Evolutionary conservation across 2,329 filamentous ascomycete species (phyloP), one percentile per base, ranked within the genome.

Genomic region (Penicillium sp.): DNA sequence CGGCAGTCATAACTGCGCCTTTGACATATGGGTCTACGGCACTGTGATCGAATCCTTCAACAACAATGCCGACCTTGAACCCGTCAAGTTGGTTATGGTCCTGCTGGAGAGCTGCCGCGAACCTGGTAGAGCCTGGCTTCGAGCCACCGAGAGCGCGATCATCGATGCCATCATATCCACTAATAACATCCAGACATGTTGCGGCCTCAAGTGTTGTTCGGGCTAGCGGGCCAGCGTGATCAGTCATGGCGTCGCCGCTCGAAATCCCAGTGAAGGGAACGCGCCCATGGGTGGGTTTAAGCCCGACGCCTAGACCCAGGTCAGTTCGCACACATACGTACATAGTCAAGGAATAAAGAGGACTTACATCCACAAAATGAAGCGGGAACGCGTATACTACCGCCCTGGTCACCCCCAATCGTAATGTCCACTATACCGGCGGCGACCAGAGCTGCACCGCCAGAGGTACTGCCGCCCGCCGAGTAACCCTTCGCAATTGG

Each of bases 271-370:
- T 83, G 50, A 76, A 83, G 0, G 81, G 81, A 0, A 84, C 73
- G 0, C 82, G 68, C 0, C 79, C 77, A 52, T 79, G 75, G 0
- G 80, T 83, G 0, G 81, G 80, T 58, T 83, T 83, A 25, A 82
- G 66, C 0, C 79, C 79, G 4, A 77, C 74, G 38, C 65, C 65
- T 68, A 16, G 8, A 27, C 3, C 0, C 3, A 27, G 16, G 46
- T 52, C 45, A 51, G 21, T 5, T 6, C 16, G 10, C 0, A 21
- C 5, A 25, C 8, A 6, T 4, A 15, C n/a, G 5, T 23, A 29
- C 25, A 32, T 18, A 6, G 15, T 16, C 1, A 31, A 10, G 3
- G 10, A 1, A 41, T 37, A 29, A 34, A 18, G 31, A 7, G 10
- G 32, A 31, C 60, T 55, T 58, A 68, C 64, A 68, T 50, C 79